A percentile compares a stretch with the other conserved stretches of the same genome.
phyloP scores from a whole-genome alignment of 2,329 filamentous ascomycete genomes.

The Incumbomyces delicatus region DNA sequence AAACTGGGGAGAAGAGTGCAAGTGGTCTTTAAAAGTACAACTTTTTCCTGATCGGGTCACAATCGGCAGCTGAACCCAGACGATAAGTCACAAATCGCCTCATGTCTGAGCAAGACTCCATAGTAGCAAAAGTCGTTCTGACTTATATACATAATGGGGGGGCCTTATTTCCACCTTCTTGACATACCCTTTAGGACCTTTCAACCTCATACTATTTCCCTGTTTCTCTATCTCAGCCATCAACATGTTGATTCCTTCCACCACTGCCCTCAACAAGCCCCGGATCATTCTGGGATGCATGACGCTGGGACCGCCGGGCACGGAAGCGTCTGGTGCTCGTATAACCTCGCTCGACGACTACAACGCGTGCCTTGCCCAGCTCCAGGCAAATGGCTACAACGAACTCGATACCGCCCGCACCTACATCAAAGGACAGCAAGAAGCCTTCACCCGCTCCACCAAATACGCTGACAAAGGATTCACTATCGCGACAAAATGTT shows the following conservation, averaged over 20 bases:
- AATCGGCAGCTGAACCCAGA: too few species aligned
- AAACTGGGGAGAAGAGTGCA: too few species aligned
- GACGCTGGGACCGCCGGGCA: slow-evolving; percentile 60
- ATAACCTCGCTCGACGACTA: slow-evolving; percentile 60
- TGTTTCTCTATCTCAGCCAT: not conserved
- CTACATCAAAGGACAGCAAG: slow-evolving; percentile 64
- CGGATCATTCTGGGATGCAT: slow-evolving; percentile 76
- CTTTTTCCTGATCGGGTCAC: too few species aligned
- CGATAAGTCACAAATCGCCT: too few species aligned
- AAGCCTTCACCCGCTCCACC: slow-evolving; percentile 65
- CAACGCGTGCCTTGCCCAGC: slow-evolving; percentile 61
- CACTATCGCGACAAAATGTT: slow-evolving; percentile 69
- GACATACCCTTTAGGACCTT: too few species aligned
- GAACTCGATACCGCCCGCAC: slow-evolving; percentile 75
- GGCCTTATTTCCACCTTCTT: too few species aligned
- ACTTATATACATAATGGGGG: too few species aligned
- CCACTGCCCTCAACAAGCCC: slow-evolving; percentile 36
- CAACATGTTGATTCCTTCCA: slow-evolving; percentile 7
- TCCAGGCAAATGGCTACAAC: slow-evolving; percentile 70
- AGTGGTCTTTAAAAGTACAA: too few species aligned
- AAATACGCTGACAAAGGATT: slow-evolving; percentile 71
- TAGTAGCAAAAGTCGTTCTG: too few species aligned
- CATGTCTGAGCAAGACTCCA: too few species aligned
- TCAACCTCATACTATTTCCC: not conserved
- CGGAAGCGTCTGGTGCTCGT: slow-evolving; percentile 53